These are phyloP conservation scores for Tricholoma hemisulphureum DNA, from an alignment of 768 basidiomycete species.

Conservation along the genomic window DNA sequence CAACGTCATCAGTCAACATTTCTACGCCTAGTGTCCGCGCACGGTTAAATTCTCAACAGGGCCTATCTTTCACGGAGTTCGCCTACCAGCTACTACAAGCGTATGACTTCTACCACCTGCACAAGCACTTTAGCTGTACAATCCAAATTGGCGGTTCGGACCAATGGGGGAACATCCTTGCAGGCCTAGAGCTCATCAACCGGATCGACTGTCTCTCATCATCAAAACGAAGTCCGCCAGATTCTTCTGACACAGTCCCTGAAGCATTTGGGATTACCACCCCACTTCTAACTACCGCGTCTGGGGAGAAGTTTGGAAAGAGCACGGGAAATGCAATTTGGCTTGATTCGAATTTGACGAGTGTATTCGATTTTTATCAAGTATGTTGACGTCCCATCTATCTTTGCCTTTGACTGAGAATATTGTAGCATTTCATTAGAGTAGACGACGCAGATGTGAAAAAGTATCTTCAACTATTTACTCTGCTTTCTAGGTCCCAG, in stretches of 20 bases:
- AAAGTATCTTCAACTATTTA: constrained; percentile 79
- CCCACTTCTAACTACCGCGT: constrained; percentile 85
- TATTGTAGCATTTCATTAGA: constrained; percentile 80
- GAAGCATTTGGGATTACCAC: constrained; percentile 84
- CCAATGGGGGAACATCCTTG: constrained; percentile 97
- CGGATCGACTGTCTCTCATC: constrained; percentile 35
- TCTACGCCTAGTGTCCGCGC: constrained; percentile 64
- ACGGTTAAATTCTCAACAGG: constrained; percentile 74
- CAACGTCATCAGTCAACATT: not conserved
- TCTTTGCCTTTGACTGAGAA: not conserved
- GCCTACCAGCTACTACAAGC: constrained; percentile 97
- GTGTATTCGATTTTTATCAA: constrained; percentile 93
- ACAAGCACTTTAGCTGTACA: constrained; percentile 62
- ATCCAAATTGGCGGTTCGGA: constrained; percentile 96
- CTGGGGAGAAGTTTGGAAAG: constrained; percentile 96
- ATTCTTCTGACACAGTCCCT: constrained; percentile 20
- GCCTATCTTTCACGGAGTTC: constrained; percentile 98
- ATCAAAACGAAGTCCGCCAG: constrained; percentile 1
- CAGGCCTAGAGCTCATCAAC: constrained; percentile 88
- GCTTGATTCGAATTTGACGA: constrained; percentile 77
- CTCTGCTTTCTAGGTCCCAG: constrained; percentile 59
- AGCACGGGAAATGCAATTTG: constrained; percentile 95
- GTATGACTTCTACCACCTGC: constrained; percentile 85
- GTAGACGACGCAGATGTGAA: constrained; percentile 78
- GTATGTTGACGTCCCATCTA: constrained; percentile 37